Evolutionary conservation across 2,329 filamentous ascomycete species (phyloP).

Genomic region (Microdochium trichocladiopsis): DNA sequence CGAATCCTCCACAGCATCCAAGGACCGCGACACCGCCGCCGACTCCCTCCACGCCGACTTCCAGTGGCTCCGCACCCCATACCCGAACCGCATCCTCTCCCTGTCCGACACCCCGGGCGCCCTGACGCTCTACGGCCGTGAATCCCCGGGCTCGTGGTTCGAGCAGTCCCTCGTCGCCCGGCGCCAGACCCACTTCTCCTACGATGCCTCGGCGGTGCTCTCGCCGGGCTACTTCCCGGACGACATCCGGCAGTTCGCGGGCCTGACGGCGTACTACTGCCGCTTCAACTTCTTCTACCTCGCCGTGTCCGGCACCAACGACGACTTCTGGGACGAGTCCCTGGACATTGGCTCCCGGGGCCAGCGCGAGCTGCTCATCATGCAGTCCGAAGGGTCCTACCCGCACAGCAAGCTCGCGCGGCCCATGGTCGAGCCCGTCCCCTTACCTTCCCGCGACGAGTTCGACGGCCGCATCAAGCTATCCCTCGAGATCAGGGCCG

Average conservation of each 20-base stretch:
- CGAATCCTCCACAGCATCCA: not conserved
- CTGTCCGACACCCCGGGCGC: constrained; percentile 22
- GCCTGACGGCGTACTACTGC: constrained; percentile 55
- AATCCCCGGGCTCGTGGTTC: constrained; percentile 50
- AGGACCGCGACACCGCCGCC: constrained; percentile 6
- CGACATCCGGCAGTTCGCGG: constrained; percentile 55
- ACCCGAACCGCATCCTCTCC: constrained; percentile 44
- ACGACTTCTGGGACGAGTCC: constrained; percentile 13
- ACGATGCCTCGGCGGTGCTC: constrained; percentile 49
- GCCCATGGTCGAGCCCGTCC: constrained; percentile 34
- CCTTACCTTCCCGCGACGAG: constrained; percentile 35
- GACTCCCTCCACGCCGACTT: constrained; percentile 41
- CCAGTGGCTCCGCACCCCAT: constrained; percentile 50
- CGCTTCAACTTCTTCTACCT: constrained; percentile 61
- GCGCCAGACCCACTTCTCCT: constrained; percentile 52
- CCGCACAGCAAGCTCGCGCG: constrained; percentile 39
- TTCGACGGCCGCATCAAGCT: constrained; percentile 44
- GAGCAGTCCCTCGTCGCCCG: constrained; percentile 49
- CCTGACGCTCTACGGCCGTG: constrained; percentile 41
- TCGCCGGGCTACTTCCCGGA: constrained; percentile 36
- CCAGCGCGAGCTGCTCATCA: constrained; percentile 48
- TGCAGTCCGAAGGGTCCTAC: constrained; percentile 49
- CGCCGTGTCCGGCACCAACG: constrained; percentile 46
- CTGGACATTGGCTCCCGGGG: constrained; percentile 18
- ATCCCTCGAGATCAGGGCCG: constrained; percentile 39